Evolutionary conservation across 805 yeast species (phyloP).

Genomic region (Nakazawaea wyomingensis): DNA sequence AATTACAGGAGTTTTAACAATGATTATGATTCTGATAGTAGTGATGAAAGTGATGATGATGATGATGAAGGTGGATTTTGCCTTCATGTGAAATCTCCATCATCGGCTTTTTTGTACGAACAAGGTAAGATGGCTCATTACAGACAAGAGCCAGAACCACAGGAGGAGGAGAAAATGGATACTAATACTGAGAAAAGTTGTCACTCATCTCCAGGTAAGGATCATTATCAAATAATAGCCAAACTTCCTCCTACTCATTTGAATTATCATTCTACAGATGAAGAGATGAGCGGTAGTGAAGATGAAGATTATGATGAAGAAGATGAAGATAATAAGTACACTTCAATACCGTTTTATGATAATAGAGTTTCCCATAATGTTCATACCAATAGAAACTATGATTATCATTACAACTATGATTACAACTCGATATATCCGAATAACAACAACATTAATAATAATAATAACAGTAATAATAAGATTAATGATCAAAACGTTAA

Average conservation of each 20-base stretch:
- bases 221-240: slow-evolving; percentile 65
- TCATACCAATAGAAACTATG: slow-evolving; percentile 67
- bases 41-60: slow-evolving; percentile 50
- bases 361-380: slow-evolving; percentile 69
- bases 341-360: slow-evolving; percentile 22
- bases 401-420: slow-evolving; percentile 58
- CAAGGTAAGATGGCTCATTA: slow-evolving; percentile 14
- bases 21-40: slow-evolving; percentile 54
- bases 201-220: too few species aligned
- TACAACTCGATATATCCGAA: slow-evolving; percentile 71
- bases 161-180: too few species aligned
- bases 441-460: slow-evolving; percentile 21
- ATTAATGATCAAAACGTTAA: slow-evolving; percentile 7
- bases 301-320: slow-evolving; percentile 46
- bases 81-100: slow-evolving; percentile 42
- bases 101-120: slow-evolving; percentile 24
- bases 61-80: slow-evolving; percentile 71
- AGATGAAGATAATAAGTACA: slow-evolving; percentile 33
- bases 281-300: slow-evolving; percentile 16
- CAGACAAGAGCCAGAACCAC: slow-evolving; percentile 1
- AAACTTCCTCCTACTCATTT: slow-evolving; percentile 81
- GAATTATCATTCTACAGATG: slow-evolving; percentile 65
- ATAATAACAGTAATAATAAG: background rate
- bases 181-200: too few species aligned
- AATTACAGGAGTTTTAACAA: slow-evolving; percentile 30